Evolutionary conservation across 2,329 filamentous ascomycete species (phyloP).

Genomic region (Diaporthe sp.): DNA sequence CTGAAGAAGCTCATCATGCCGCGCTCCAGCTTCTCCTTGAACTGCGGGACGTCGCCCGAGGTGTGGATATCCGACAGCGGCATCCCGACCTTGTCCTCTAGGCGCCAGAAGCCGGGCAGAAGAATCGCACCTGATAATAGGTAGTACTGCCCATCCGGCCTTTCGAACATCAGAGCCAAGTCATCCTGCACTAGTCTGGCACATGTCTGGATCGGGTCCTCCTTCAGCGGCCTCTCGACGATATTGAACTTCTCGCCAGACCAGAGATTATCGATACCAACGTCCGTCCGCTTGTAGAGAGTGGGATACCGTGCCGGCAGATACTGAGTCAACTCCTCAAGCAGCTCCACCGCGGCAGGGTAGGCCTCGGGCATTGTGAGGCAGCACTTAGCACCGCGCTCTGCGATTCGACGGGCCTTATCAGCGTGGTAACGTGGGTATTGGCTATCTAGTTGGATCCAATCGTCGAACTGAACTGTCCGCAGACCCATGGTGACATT

Average conservation of each 20-base stretch:
- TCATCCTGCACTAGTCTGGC: constrained; percentile 84
- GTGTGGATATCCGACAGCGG: constrained; percentile 82
- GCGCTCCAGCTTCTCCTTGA: constrained; percentile 75
- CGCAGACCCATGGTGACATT: constrained; percentile 82
- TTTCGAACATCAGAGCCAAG: constrained; percentile 85
- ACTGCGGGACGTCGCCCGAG: constrained; percentile 79
- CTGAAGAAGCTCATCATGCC: constrained; percentile 87
- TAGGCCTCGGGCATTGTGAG: constrained; percentile 76
- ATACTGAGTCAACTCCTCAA: constrained; percentile 79
- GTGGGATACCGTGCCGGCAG: constrained; percentile 80
- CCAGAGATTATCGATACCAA: constrained; percentile 76
- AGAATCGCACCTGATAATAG: constrained; percentile 81
- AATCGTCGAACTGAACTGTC: constrained; percentile 76
- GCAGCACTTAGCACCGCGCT: constrained; percentile 75
- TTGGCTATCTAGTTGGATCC: constrained; percentile 88
- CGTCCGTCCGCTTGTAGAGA: constrained; percentile 71
- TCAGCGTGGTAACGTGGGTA: constrained; percentile 78
- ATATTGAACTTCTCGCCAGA: constrained; percentile 81
- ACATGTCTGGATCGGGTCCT: constrained; percentile 82
- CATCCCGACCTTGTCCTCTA: constrained; percentile 86
- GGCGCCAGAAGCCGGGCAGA: constrained; percentile 84
- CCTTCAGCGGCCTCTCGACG: constrained; percentile 68
- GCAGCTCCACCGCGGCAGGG: constrained; percentile 78
- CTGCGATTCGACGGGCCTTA: constrained; percentile 74
- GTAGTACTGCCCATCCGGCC: constrained; percentile 81